Base-by-base conservation (phyloP, 805 yeast genomes). In the Yueomyces sp. region DNA sequence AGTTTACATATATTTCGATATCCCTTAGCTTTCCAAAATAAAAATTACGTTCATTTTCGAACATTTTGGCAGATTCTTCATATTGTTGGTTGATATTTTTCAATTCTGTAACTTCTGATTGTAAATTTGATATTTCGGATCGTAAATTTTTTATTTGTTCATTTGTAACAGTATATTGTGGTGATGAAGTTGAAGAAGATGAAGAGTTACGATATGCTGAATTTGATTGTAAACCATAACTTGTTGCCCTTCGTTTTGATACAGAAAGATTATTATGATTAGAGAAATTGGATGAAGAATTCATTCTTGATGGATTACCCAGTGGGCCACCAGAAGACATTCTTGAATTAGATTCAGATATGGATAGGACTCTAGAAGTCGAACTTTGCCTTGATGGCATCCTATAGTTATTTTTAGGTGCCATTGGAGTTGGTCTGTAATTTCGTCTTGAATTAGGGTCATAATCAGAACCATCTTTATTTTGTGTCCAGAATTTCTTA, bases 21-120 rank as follows among this genome's bases (percentile, higher is more conserved):
- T 85, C 94, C 49, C 95, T 73, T 43, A 92, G 67, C 63, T 90
- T 92, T 55, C 82, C 79, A 64, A 85, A 90, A 61, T 92, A 92
- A 55, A 90, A 86, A 60, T 85, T 83, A 49, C 97, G 76, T 59
- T 92, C 96, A 1, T 83, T 74, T 54, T 81, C 85, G 41, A 85
- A 65, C 11, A 79, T 75, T 41, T 79, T 83, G 26, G 80, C 73
- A 11, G 80, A 76, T 27, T 73, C 67, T 46, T 70, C 71, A 50
- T 73, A 72, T 49, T 80, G 85, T 12, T 67, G 68, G 26, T 76
- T 52, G 50, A 84, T 86, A 4, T 68, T 51, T 37, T 53, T 52
- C 43, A 56, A 42, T 5, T 33, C 40, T 6, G 56, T 54, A n/a
- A 74, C 57, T 46, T 70, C 66, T 11, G 52, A 58, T 41, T 61